A percentile compares a stretch with the other conserved stretches of the same genome.
These are phyloP conservation scores for Strobilomyces dryophilus DNA, from an alignment of 768 basidiomycete genomes.

Conservation along the genomic window DNA sequence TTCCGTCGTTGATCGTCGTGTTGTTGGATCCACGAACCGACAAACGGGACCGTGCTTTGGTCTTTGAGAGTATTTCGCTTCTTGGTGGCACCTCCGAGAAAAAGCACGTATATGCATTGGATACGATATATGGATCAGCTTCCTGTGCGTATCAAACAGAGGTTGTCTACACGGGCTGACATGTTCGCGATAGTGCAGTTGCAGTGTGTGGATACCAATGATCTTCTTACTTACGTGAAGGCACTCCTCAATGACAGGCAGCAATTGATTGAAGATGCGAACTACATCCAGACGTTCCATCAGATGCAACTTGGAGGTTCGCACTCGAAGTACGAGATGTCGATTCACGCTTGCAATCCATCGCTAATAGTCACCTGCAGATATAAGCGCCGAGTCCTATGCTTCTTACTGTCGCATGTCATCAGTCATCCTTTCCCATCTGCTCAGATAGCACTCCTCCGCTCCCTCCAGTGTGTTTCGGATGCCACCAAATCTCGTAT, in stretches of 20 bases:
- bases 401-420: constrained; percentile 79
- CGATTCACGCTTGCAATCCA: constrained; percentile 31
- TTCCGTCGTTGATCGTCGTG: constrained; percentile 65
- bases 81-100: constrained; percentile 39
- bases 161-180: constrained; percentile 1
- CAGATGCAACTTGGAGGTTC: constrained; percentile 46
- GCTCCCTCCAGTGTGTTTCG: constrained; percentile 36
- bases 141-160: constrained; percentile 41
- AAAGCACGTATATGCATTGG: constrained; percentile 64
- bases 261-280: constrained; percentile 56
- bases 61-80: constrained; percentile 52
- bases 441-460: constrained; percentile 54
- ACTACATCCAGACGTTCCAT: constrained; percentile 58
- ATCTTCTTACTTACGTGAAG: constrained; percentile 55
- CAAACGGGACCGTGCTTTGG: constrained; percentile 32
- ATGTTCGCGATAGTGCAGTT: constrained; percentile 38
- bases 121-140: constrained; percentile 62
- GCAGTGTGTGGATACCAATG: constrained; percentile 67
- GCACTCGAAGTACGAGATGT: constrained; percentile 41
- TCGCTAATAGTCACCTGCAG: constrained; percentile 33
- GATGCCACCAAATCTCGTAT: constrained; percentile 47
- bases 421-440: constrained; percentile 47
- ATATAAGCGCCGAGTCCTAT: constrained; percentile 67
- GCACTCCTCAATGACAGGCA: constrained; percentile 47
- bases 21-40: constrained; percentile 33